phyloP scores from a whole-genome alignment of 345 rosid genomes.

The Lumnitzera littorea region DNA sequence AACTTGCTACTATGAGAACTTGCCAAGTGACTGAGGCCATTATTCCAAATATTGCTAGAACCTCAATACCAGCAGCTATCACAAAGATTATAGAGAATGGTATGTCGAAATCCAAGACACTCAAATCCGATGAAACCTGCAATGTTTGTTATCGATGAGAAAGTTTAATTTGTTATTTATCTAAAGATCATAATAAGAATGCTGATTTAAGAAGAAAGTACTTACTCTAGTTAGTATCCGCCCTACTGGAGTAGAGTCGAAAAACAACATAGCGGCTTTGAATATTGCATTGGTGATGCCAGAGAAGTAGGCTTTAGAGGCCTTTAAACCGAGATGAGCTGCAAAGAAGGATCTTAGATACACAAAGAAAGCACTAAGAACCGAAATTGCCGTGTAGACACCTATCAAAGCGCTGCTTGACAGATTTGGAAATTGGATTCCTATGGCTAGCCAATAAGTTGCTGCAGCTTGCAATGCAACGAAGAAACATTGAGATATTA shows the following conservation, averaged over 20 bases:
- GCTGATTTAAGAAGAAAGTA: neutral
- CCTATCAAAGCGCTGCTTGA: constrained; percentile 37
- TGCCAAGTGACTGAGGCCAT: constrained; percentile 80
- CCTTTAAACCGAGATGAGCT: constrained; percentile 57
- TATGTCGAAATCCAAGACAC: constrained; percentile 52
- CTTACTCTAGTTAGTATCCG: constrained; percentile 73
- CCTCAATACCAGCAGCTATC: constrained; percentile 31
- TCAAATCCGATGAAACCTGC: constrained; percentile 83
- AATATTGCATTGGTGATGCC: constrained; percentile 53
- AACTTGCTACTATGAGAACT: constrained; percentile 55
- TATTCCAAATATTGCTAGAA: constrained; percentile 28
- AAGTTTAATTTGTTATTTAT: neutral
- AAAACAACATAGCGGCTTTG: constrained; percentile 73
- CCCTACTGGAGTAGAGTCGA: constrained; percentile 73
- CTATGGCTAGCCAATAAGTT: constrained; percentile 70
- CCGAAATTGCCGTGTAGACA: constrained; percentile 50
- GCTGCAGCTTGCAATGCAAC: constrained; percentile 49
- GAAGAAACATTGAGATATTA: constrained; percentile 32
- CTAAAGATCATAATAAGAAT: neutral
- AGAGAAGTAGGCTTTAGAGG: constrained; percentile 63
- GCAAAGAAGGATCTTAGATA: constrained; percentile 30
- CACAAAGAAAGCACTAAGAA: constrained; percentile 40
- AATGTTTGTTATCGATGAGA: neutral
- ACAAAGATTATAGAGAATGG: constrained; percentile 41
- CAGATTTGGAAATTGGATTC: constrained; percentile 42